A percentile compares a stretch with the other conserved stretches of the same genome.
These are phyloP conservation scores for Centrapalus pauciflorus DNA, from an alignment of 129 eudicot genomes.

Conservation along the genomic window DNA sequence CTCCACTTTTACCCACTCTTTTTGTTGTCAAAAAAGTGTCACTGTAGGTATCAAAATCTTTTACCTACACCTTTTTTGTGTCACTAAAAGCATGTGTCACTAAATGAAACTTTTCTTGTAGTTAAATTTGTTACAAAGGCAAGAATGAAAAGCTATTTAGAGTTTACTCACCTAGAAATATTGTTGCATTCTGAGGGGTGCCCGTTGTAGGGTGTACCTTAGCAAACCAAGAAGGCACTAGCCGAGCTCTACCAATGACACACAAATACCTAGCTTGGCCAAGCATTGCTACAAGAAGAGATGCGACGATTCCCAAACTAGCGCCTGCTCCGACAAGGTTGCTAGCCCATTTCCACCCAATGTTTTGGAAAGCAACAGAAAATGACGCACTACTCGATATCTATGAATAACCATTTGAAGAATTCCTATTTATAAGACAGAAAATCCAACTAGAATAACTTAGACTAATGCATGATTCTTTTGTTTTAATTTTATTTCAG, in stretches of 20 bases:
- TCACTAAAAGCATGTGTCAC: too few species aligned
- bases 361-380: conserved; percentile 56
- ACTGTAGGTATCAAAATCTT: too few species aligned
- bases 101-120: too few species aligned
- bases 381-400: conserved; percentile 56
- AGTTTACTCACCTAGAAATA: conserved; percentile 45
- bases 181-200: conserved; percentile 66
- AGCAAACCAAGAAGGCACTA: conserved; percentile 71
- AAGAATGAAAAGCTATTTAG: not conserved
- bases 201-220: conserved; percentile 70
- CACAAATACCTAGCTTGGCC: conserved; percentile 77
- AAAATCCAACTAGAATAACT: conserved; percentile 33
- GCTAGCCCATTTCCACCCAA: conserved; percentile 70
- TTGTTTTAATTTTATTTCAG: conserved; percentile 15
- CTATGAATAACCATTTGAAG: conserved; percentile 45
- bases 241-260: conserved; percentile 60
- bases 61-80: too few species aligned
- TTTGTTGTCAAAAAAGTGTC: too few species aligned
- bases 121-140: too few species aligned
- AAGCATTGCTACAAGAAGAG: conserved; percentile 74
- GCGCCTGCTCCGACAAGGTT: conserved; percentile 72
- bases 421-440: conserved; percentile 36
- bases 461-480: conserved; percentile 17
- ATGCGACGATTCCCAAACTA: conserved; percentile 59
- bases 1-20: too few species aligned